phyloP scores from a whole-genome alignment of 2,329 filamentous ascomycete species.

The Monosporascus ibericus region DNA sequence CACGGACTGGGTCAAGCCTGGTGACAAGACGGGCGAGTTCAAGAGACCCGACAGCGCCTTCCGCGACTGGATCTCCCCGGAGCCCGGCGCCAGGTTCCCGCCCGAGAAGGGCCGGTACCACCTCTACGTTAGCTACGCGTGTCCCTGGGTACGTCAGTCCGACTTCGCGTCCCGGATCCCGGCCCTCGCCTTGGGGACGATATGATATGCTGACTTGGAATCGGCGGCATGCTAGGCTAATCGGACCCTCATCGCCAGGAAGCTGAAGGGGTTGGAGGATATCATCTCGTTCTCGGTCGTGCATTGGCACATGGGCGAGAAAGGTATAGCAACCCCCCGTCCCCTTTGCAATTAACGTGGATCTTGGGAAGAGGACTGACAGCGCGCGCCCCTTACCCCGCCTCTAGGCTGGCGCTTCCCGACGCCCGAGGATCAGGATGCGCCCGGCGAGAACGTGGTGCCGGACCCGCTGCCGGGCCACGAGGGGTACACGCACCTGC shows the following conservation, averaged over 20 bases:
- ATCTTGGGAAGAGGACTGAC: slow-evolving; percentile 36
- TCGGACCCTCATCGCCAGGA: slow-evolving; percentile 77
- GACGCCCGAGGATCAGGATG: slow-evolving; percentile 50
- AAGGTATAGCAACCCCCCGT: slow-evolving; percentile 30
- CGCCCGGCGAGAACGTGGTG: slow-evolving; percentile 55
- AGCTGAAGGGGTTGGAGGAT: slow-evolving; percentile 87
- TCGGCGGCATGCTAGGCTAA: slow-evolving; percentile 49
- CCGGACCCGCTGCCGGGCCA: slow-evolving; percentile 65
- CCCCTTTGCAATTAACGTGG: not conserved
- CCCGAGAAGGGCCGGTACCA: slow-evolving; percentile 89
- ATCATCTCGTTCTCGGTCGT: slow-evolving; percentile 75
- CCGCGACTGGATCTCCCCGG: slow-evolving; percentile 70
- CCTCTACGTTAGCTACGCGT: slow-evolving; percentile 90
- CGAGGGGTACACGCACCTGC: slow-evolving; percentile 62
- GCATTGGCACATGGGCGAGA: slow-evolving; percentile 77
- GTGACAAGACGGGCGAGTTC: slow-evolving; percentile 82
- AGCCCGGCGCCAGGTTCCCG: slow-evolving; percentile 68
- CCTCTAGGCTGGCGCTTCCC: slow-evolving; percentile 73
- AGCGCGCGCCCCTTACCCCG: not conserved
- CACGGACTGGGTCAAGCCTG: slow-evolving; percentile 76
- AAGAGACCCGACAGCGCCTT: slow-evolving; percentile 83
- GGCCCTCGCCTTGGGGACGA: not conserved
- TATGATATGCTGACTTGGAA: not conserved
- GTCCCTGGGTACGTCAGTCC: slow-evolving; percentile 62
- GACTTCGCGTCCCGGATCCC: not conserved